phyloP scores from a whole-genome alignment of 768 basidiomycete species.

The Fomitopsis pulvina region DNA sequence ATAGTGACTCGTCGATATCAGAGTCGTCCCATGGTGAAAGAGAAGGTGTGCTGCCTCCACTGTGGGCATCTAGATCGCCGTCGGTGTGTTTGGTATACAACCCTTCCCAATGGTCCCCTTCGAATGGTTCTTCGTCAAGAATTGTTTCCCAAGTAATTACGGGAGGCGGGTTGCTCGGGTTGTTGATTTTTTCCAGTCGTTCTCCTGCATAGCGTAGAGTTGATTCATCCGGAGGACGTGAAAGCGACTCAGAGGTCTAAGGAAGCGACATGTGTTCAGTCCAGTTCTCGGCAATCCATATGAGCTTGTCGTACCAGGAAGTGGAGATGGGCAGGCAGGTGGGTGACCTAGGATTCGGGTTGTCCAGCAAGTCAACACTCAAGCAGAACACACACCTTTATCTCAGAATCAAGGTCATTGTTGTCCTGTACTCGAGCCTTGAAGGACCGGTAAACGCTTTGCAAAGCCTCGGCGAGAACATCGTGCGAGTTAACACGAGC shows the following conservation, averaged over 20 bases:
- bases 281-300: neutral
- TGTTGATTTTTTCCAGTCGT: conserved; percentile 40
- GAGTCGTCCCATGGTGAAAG: conserved; percentile 49
- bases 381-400: conserved; percentile 38
- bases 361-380: no score
- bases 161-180: conserved; percentile 33
- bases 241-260: conserved; percentile 56
- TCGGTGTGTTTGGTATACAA: conserved; percentile 46
- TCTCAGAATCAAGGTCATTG: conserved; percentile 58
- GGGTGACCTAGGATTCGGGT: conserved; percentile 44
- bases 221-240: conserved; percentile 40
- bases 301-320: conserved; percentile 45
- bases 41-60: conserved; percentile 57
- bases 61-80: conserved; percentile 37
- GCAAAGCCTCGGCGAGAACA: conserved; percentile 51
- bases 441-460: conserved; percentile 43
- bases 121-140: conserved; percentile 74
- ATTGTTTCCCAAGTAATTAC: conserved; percentile 73
- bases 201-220: conserved; percentile 49
- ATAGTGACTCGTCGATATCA: conserved; percentile 13
- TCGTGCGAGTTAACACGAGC: conserved; percentile 65
- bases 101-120: conserved; percentile 83
- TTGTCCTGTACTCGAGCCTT: conserved; percentile 42
- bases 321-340: conserved; percentile 66
- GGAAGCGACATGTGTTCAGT: neutral